Conservation (phyloP, 768 basidiomycete species). For the Pleurotus ostreatus region DNA sequence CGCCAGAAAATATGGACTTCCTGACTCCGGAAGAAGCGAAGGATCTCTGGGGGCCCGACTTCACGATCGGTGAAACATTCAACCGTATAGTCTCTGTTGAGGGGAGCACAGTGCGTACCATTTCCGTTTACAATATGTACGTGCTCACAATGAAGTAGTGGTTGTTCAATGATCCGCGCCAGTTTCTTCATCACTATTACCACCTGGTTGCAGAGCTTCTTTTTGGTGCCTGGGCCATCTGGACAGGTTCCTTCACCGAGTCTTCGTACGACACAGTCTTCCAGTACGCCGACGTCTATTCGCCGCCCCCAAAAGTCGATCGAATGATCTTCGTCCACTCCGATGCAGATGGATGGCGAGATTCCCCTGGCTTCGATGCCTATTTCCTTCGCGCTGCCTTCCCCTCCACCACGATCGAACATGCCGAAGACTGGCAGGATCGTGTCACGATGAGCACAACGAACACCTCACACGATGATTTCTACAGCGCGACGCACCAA, state of each 20-base stretch:
- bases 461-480: neutral
- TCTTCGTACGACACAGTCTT: neutral
- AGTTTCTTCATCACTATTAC: conserved; percentile 86
- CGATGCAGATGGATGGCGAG: conserved; percentile 63
- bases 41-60: conserved; percentile 51
- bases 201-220: conserved; percentile 83
- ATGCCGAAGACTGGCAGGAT: conserved; percentile 68
- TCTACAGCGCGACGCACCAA: neutral
- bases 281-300: conserved; percentile 8
- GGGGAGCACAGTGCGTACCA: conserved; percentile 61
- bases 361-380: conserved; percentile 70
- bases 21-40: conserved; percentile 58
- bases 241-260: conserved; percentile 48
- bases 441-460: conserved; percentile 33
- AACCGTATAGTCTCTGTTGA: conserved; percentile 64
- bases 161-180: conserved; percentile 64
- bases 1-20: conserved; percentile 54
- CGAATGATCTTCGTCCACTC: conserved; percentile 72
- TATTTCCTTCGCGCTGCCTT: conserved; percentile 74
- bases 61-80: conserved; percentile 16
- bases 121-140: neutral
- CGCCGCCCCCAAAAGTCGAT: conserved; percentile 45
- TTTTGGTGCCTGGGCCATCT: conserved; percentile 72
- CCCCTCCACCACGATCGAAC: conserved; percentile 67
- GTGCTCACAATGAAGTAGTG: conserved; percentile 26